Evolutionary conservation across 805 yeast species (phyloP).

Genomic region (Metschnikowia cubensis): DNA sequence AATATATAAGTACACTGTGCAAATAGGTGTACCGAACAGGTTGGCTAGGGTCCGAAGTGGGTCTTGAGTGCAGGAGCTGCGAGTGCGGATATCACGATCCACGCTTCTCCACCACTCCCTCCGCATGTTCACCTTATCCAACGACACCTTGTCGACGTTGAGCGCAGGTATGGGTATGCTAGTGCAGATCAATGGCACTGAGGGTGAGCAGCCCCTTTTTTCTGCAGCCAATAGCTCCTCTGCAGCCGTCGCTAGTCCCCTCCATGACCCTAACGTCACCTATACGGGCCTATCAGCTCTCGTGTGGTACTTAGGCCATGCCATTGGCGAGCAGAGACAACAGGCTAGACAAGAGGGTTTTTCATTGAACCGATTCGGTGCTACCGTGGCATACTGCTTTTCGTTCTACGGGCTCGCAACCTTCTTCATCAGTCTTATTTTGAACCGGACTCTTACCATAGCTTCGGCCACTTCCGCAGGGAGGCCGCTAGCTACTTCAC

Average conservation of each 20-base stretch:
- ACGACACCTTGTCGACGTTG: background rate
- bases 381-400: slow-evolving; percentile 29
- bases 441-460: slow-evolving; percentile 35
- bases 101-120: background rate
- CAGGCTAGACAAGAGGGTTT: slow-evolving; percentile 8
- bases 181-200: background rate
- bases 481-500: slow-evolving; percentile 9
- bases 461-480: slow-evolving; percentile 32
- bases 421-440: slow-evolving; percentile 34
- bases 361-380: slow-evolving; percentile 18
- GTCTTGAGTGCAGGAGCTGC: background rate
- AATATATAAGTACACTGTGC: no score
- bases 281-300: background rate
- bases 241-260: background rate
- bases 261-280: background rate
- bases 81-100: background rate
- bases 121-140: slow-evolving; percentile 3
- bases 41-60: background rate
- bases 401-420: slow-evolving; percentile 37
- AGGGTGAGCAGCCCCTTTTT: background rate
- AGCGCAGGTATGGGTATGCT: background rate
- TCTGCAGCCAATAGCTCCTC: background rate
- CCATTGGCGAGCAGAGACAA: slow-evolving; percentile 12
- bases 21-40: no score
- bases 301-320: slow-evolving; percentile 10